Evolutionary conservation across 2,329 filamentous ascomycete species (phyloP).

Genomic region (Chalara sp.): DNA sequence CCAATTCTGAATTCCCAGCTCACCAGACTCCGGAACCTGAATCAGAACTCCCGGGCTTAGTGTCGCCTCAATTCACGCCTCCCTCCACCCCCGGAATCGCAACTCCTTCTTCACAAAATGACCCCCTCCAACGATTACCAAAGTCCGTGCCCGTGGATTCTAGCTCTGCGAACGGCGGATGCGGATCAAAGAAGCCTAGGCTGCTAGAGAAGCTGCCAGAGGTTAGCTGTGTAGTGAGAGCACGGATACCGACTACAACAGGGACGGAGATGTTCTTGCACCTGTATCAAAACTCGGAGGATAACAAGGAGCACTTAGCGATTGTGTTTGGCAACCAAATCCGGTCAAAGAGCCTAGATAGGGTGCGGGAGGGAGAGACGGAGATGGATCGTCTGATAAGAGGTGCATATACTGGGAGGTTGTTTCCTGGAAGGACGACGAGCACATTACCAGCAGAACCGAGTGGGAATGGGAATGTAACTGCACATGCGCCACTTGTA

Average conservation of each 20-base stretch:
- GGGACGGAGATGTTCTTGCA: constrained; percentile 97
- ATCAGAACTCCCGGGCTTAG: constrained; percentile 38
- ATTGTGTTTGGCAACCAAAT: constrained; percentile 93
- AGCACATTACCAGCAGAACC: constrained; percentile 12
- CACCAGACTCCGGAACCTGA: constrained; percentile 2
- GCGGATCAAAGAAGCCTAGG: constrained; percentile 58
- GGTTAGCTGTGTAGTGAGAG: constrained; percentile 91
- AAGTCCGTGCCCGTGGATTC: constrained; percentile 48
- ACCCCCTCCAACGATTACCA: constrained; percentile 12
- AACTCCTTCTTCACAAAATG: constrained; percentile 38
- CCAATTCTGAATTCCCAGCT: constrained; percentile 5
- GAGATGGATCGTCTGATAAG: constrained; percentile 89
- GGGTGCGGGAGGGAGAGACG: constrained; percentile 67
- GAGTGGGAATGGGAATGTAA: constrained; percentile 1
- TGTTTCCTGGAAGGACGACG: constrained; percentile 78
- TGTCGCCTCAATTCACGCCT: constrained; percentile 81
- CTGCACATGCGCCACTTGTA: constrained; percentile 56
- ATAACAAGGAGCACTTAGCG: constrained; percentile 92
- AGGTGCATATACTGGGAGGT: constrained; percentile 81
- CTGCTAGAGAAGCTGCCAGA: constrained; percentile 70
- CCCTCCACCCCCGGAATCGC: constrained; percentile 55
- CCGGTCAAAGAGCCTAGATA: constrained; percentile 65
- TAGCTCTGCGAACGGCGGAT: constrained; percentile 45
- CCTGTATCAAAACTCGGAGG: constrained; percentile 85
- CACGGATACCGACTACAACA: constrained; percentile 84